Evolutionary conservation across 345 rosid genomes (phyloP).

Genomic region (Noccaea bulbosa): DNA sequence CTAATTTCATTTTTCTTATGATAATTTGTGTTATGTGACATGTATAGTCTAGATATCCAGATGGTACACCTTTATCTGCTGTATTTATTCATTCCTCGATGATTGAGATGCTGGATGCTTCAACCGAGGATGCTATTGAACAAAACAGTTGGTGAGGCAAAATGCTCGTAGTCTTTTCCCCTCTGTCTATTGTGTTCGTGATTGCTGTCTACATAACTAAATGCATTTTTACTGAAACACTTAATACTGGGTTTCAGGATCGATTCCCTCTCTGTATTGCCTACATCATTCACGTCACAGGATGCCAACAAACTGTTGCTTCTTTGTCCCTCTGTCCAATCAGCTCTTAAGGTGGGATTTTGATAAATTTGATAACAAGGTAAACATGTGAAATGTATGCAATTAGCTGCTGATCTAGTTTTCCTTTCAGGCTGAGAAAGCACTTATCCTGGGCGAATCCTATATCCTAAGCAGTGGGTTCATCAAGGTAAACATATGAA

Average conservation of each 20-base stretch:
- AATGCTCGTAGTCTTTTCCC: constrained; percentile 3
- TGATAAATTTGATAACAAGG: constrained; percentile 22
- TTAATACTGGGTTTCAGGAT: constrained; percentile 68
- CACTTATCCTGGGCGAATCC: constrained; percentile 70
- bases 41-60: constrained; percentile 95
- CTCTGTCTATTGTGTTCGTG: neutral
- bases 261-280: constrained; percentile 82
- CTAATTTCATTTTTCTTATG: constrained; percentile 44
- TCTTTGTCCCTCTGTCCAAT: constrained; percentile 73
- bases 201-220: constrained; percentile 2
- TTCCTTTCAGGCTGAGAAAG: constrained; percentile 68
- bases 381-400: neutral
- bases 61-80: constrained; percentile 73
- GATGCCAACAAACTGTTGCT: constrained; percentile 83
- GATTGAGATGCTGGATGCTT: constrained; percentile 85
- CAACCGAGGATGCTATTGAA: constrained; percentile 88
- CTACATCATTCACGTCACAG: constrained; percentile 64
- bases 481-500: constrained; percentile 65
- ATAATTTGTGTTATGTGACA: constrained; percentile 47
- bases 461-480: constrained; percentile 76
- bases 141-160: constrained; percentile 81
- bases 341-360: constrained; percentile 72
- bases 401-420: constrained; percentile 18
- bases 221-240: constrained; percentile 35
- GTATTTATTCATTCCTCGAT: constrained; percentile 83